Percentiles rank a stretch among this genome's conserved stretches.
phyloP scores from a whole-genome alignment of 768 basidiomycete genomes.

The Russula dissimulans region DNA sequence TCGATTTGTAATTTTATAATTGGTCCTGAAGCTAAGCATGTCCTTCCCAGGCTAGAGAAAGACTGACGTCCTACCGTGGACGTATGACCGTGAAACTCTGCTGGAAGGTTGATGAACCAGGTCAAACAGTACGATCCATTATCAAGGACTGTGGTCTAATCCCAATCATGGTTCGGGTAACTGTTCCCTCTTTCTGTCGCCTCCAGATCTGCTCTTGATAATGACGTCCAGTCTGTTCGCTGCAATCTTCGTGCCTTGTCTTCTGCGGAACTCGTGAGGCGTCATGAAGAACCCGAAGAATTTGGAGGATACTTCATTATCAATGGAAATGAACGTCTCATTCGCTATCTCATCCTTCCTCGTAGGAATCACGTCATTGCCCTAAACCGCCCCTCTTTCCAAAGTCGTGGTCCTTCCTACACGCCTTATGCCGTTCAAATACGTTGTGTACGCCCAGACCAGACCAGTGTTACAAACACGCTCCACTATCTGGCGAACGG shows the following conservation, averaged over 20 bases:
- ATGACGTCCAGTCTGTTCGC: conserved; percentile 57
- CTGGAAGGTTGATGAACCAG: conserved; percentile 65
- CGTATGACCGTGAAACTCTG: conserved; percentile 80
- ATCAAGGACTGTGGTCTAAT: conserved; percentile 83
- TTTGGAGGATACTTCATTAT: conserved; percentile 98
- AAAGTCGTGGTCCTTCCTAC: conserved; percentile 90
- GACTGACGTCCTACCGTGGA: conserved; percentile 85
- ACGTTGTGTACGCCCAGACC: conserved; percentile 88
- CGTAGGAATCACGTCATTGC: conserved; percentile 93
- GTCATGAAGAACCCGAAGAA: conserved; percentile 95
- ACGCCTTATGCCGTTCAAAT: conserved; percentile 93
- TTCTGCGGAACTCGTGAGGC: conserved; percentile 75
- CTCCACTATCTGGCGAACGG: conserved; percentile 98
- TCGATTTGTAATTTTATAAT: background rate
- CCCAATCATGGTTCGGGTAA: conserved; percentile 94
- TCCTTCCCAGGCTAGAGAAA: conserved; percentile 70
- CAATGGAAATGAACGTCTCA: conserved; percentile 97
- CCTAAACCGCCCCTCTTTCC: conserved; percentile 82
- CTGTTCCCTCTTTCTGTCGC: conserved; percentile 26
- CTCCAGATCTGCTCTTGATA: background rate
- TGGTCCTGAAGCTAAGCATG: background rate
- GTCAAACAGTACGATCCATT: conserved; percentile 56
- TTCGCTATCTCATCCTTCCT: conserved; percentile 94
- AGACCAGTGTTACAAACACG: conserved; percentile 88
- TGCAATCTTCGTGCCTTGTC: conserved; percentile 87